Base-by-base conservation (phyloP, 2,329 filamentous ascomycete genomes). In the Fusarium phyllophilum region DNA sequence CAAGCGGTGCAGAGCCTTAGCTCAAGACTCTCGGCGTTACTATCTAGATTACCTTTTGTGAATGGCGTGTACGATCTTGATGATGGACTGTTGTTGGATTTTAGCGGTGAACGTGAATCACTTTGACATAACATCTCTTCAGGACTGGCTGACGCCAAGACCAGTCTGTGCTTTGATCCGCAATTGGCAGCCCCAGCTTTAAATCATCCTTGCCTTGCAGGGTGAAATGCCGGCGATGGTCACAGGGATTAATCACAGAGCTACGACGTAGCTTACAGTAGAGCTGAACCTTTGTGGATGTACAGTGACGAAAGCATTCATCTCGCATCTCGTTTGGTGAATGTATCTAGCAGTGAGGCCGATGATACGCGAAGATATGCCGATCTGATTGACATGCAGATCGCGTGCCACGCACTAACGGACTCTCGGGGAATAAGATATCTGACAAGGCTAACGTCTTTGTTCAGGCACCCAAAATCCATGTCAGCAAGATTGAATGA, bases 191-290 rank as follows among this genome's bases (percentile, higher is more conserved):
- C 8, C 48, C 17, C 12, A 1, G 48, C 10, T 20, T 34, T 20
- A 18, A 20, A 14, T 24, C 31, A 20, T 24, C 15, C 17, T 24
- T 24, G 11, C 31, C 12, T 10, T 11, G 12, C 8, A 51, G 4
- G 12, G 5, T 24, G 17, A 51, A 51, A 15, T 34, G 48, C 48
- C 31, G 12, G 34, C n/a, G 0, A 34, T 2, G 17, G 1, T 13
- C 3, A 14, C n/a, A 10, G n/a, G 17, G 22, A 24, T 24, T 34
- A 2, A 8, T 6, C 12, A 2, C 17, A 14, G 12, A 11, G 5
- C 4, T 20, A 1, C 3, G 10, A 11, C 12, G 5, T 8, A 14
- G 13, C 8, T 2, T 2, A 51, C 1, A 33, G 11, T n/a, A 3
- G 18, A 33, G 13, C 4, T 2, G 29, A 18, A 6, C 11, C 13